Evolutionary conservation across 331 rosid species (phyloP), one percentile per base, ranked within the genome.

Genomic region (Quercus lobata): DNA sequence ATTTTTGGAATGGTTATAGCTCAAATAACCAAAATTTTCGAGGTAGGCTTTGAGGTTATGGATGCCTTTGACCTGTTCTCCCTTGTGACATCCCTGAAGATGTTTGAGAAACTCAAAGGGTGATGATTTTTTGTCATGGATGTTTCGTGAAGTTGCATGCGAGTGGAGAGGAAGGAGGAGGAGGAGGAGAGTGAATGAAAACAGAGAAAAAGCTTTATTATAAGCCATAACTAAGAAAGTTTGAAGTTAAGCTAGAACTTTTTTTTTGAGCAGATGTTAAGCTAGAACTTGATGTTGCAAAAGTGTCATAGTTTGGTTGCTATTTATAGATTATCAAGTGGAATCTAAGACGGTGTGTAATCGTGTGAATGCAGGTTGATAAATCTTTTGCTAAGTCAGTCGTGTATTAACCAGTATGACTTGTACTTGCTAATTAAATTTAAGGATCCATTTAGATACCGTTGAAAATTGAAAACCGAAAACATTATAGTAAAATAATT

Each of bases 371-470:
- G 54, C 54, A 46, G 54, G 54, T 46, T 46, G 54, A 46, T 46
- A 46, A 46, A 46, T 46, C 54, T 46, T 10, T 46, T 46, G 16
- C 16, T 1, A 12, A 3, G 54, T 46, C 54, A 46, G 54, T 11
- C 54, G 16, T 46, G 4, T 46, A 10, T 46, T 46, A 46, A 14
- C 16, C 5, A 2, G 46, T 37, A 37, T 12, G 54, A 12, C 54
- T 46, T 12, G 15, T 46, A 46, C 17, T 46, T 10, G 5, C 54
- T 46, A 46, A 46, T 10, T 46, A 37, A 37, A 8, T 37, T 7
- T 37, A 37, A 7, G 0, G 2, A 3, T 27, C 0, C 0, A 27
- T 27, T 27, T 27, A 0, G 4, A 27, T 27, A 27, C 0, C 2
- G 4, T 2, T 27, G 4, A 2, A 27, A 27, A 27, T 2, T 27